Conservation (phyloP, 2,329 filamentous ascomycete genomes). For the Diaporthe vexans region DNA sequence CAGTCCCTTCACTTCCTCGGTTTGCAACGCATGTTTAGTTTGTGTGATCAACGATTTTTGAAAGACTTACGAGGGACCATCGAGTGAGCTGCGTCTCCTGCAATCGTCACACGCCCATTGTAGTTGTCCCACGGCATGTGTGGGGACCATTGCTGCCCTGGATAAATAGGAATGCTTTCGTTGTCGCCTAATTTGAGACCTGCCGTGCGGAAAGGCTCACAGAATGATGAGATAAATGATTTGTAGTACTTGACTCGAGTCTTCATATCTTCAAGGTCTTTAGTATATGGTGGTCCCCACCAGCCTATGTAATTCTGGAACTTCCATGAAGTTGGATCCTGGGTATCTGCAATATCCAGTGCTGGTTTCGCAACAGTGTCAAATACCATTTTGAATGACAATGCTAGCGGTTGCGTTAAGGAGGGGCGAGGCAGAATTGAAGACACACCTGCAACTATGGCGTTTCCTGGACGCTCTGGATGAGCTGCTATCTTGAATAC, state of each 20-base stretch:
- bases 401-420: too few species aligned
- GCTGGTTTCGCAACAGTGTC: not conserved
- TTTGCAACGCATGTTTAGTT: not conserved
- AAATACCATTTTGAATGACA: too few species aligned
- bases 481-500: slow-evolving; percentile 19
- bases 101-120: not conserved
- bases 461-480: slow-evolving; percentile 1
- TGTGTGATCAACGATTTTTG: too few species aligned
- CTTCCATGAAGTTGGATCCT: slow-evolving; percentile 3
- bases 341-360: not conserved
- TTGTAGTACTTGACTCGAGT: slow-evolving; percentile 5
- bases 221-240: slow-evolving; percentile 8
- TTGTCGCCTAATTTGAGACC: not conserved
- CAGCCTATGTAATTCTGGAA: slow-evolving; percentile 17
- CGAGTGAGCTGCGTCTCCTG: slow-evolving; percentile 14
- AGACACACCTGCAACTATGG: slow-evolving; percentile 12
- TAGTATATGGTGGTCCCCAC: slow-evolving; percentile 3
- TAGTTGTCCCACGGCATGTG: slow-evolving; percentile 4
- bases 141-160: slow-evolving; percentile 11
- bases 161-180: slow-evolving; percentile 6
- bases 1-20: not conserved
- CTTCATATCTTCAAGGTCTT: slow-evolving; percentile 4
- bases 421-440: too few species aligned
- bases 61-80: slow-evolving; percentile 12
- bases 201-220: slow-evolving; percentile 16